Evolutionary conservation across 2,329 filamentous ascomycete genomes (phyloP).

Genomic region (Aspergillus hiratsukae): DNA sequence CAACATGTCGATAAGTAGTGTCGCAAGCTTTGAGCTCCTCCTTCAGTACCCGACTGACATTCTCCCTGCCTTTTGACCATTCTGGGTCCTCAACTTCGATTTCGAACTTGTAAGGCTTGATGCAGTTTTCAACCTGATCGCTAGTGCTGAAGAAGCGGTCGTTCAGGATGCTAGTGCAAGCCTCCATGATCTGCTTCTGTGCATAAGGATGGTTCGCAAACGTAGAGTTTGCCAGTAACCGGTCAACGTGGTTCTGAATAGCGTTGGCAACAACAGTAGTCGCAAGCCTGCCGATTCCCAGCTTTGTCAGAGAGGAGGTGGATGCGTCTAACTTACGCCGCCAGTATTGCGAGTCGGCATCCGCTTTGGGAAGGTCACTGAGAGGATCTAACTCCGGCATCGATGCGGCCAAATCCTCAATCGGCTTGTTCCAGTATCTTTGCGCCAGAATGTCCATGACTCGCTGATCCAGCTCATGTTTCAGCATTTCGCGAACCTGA

Average conservation of each 20-base stretch:
- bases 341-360: slow-evolving; percentile 85
- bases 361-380: slow-evolving; percentile 75
- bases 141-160: slow-evolving; percentile 95
- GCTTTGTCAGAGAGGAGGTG: slow-evolving; percentile 81
- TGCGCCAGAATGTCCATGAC: slow-evolving; percentile 90
- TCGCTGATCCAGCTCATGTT: slow-evolving; percentile 88
- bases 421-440: slow-evolving; percentile 94
- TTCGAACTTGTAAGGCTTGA: slow-evolving; percentile 98
- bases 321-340: slow-evolving; percentile 90
- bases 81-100: slow-evolving; percentile 91
- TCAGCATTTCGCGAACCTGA: slow-evolving; percentile 84
- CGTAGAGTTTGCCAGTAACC: slow-evolving; percentile 71
- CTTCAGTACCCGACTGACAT: slow-evolving; percentile 75
- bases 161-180: slow-evolving; percentile 82
- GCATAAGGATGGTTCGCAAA: slow-evolving; percentile 91
- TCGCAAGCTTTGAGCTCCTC: slow-evolving; percentile 83
- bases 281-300: slow-evolving; percentile 87
- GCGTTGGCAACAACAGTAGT: slow-evolving; percentile 85
- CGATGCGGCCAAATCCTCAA: slow-evolving; percentile 70
- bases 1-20: slow-evolving; percentile 67
- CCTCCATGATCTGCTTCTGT: slow-evolving; percentile 85
- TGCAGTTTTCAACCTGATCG: slow-evolving; percentile 97
- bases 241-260: slow-evolving; percentile 80
- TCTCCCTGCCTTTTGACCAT: slow-evolving; percentile 81
- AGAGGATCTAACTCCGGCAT: slow-evolving; percentile 67